Evolutionary conservation across 352 stramenopile species (phyloP).

Genomic region (Phytophthora sansomeana): DNA sequence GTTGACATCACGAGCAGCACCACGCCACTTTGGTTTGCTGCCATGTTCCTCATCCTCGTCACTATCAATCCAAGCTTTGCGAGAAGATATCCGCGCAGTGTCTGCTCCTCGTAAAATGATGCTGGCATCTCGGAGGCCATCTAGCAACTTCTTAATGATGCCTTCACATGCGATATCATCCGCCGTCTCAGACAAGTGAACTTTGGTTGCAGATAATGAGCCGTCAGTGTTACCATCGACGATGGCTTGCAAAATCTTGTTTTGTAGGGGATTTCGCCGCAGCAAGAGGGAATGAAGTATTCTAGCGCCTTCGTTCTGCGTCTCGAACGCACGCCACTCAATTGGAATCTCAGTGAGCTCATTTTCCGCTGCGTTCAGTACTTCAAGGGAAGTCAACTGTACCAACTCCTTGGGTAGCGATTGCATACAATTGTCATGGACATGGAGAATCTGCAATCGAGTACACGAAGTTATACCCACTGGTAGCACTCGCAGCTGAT

Average conservation of each 20-base stretch:
- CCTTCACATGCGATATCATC: conserved; percentile 48
- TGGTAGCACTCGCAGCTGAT: conserved; percentile 48
- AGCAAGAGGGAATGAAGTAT: conserved; percentile 54
- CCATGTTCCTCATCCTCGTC: conserved; percentile 31
- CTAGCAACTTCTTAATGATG: conserved; percentile 62
- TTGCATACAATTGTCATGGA: conserved; percentile 59
- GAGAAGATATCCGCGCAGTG: not conserved
- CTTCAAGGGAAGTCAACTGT: conserved; percentile 36
- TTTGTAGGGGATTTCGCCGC: conserved; percentile 54
- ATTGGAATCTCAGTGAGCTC: conserved; percentile 49
- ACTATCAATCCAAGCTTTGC: conserved; percentile 32
- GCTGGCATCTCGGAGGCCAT: conserved; percentile 46
- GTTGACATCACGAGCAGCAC: conserved; percentile 51
- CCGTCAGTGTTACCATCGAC: conserved; percentile 40
- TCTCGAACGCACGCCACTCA: conserved; percentile 58
- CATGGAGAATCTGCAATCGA: conserved; percentile 47
- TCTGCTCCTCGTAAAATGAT: conserved; percentile 10
- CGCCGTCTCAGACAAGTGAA: conserved; percentile 4
- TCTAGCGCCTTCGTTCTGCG: conserved; percentile 29
- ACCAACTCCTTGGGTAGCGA: conserved; percentile 39
- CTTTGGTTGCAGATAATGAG: conserved; percentile 6
- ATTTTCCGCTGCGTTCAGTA: conserved; percentile 61
- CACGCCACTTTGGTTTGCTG: conserved; percentile 50
- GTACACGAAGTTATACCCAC: conserved; percentile 41
- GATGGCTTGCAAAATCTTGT: conserved; percentile 33